Evolutionary conservation across 495 filamentous ascomycete species (phyloP).

Genomic region (Penicillium malachiteum): DNA sequence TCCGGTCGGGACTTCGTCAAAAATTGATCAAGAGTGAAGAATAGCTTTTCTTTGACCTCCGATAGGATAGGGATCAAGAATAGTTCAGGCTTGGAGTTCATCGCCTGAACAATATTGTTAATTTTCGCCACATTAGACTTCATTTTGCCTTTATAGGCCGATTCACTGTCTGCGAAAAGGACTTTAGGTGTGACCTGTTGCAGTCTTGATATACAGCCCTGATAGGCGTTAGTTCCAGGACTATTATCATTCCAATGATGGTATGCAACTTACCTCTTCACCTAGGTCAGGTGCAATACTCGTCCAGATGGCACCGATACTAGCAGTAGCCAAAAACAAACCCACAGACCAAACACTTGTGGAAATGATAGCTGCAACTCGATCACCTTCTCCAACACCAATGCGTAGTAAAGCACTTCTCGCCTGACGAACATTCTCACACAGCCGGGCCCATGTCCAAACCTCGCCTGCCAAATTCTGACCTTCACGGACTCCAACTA

Average conservation of each 20-base stretch:
- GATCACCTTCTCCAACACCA: constrained; percentile 59
- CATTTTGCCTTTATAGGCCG: constrained; percentile 69
- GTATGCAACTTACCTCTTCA: constrained; percentile 25
- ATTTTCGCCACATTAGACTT: constrained; percentile 16
- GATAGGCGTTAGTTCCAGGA: not conserved
- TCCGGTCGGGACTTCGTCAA: constrained; percentile 8
- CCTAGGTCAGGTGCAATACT: constrained; percentile 72
- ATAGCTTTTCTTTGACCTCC: constrained; percentile 37
- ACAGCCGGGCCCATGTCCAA: constrained; percentile 59
- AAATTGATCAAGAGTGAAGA: constrained; percentile 31
- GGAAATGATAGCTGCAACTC: constrained; percentile 65
- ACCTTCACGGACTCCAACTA: constrained; percentile 66
- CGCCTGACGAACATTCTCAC: constrained; percentile 48
- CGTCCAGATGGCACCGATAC: constrained; percentile 65
- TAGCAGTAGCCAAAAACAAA: constrained; percentile 57
- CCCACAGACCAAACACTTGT: constrained; percentile 65
- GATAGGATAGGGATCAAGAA: constrained; percentile 16
- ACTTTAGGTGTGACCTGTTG: constrained; percentile 64
- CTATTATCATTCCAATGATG: not conserved
- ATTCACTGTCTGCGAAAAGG: constrained; percentile 68
- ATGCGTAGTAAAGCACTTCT: constrained; percentile 53
- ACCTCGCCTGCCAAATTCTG: constrained; percentile 53
- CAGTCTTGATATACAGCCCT: constrained; percentile 66
- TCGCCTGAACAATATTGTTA: constrained; percentile 52
- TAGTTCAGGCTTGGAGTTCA: constrained; percentile 45